These are phyloP conservation scores for Hippophae gyantsensis DNA, from an alignment of 306 rosid genomes.

Conservation along the genomic window DNA sequence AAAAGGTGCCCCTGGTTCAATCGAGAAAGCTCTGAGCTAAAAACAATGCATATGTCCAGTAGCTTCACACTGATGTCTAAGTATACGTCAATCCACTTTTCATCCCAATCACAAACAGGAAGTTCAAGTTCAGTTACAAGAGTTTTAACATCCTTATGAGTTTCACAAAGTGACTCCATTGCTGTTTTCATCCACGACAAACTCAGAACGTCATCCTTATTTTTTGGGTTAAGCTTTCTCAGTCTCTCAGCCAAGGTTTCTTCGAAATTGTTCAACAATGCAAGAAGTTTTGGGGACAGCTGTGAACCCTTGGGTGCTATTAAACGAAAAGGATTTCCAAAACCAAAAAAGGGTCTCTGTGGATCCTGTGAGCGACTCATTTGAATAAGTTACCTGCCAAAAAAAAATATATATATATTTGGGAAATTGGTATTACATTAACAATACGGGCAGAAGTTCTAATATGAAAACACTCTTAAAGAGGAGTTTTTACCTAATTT, in stretches of 20 bases:
- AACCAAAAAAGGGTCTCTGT: conserved; percentile 56
- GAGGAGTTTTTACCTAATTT: too few species aligned
- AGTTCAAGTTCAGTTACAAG: conserved; percentile 52
- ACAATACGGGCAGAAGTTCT: background rate
- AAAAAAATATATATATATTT: background rate
- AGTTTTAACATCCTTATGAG: conserved; percentile 43
- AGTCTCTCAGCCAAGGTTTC: conserved; percentile 55
- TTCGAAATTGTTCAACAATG: conserved; percentile 48
- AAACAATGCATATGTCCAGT: conserved; percentile 65
- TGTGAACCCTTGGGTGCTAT: conserved; percentile 51
- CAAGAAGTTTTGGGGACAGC: conserved; percentile 40
- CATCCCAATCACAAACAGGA: conserved; percentile 71
- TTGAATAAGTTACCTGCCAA: conserved; percentile 23
- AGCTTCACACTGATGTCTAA: conserved; percentile 66
- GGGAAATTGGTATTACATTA: background rate
- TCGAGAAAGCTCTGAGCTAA: conserved; percentile 74
- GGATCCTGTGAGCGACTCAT: conserved; percentile 75
- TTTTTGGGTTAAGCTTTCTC: conserved; percentile 47
- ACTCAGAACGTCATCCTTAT: conserved; percentile 54
- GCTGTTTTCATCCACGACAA: conserved; percentile 79
- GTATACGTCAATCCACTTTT: conserved; percentile 80
- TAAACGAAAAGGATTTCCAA: conserved; percentile 69
- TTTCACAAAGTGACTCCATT: conserved; percentile 48
- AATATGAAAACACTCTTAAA: too few species aligned
- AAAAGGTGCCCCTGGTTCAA: conserved; percentile 56